Evolutionary conservation across 169 alveolate genomes (phyloP).

Genomic region (Plasmodium falciparum): DNA sequence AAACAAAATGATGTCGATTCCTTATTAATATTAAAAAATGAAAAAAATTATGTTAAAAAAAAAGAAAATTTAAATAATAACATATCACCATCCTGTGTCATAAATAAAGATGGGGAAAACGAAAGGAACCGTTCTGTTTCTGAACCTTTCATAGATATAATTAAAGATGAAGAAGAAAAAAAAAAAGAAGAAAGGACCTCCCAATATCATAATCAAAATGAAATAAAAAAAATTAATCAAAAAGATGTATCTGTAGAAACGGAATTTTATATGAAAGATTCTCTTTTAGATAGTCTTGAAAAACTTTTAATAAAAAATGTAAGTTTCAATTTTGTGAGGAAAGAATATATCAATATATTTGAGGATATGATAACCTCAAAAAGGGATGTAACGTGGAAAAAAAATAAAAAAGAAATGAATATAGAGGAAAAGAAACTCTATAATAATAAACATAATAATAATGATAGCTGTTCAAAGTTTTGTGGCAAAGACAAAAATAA

Average conservation of each 20-base stretch:
- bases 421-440: background rate
- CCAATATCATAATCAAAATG: background rate
- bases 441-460: background rate
- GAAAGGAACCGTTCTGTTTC: too few relatives aligned
- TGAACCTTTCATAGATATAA: too few relatives aligned
- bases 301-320: background rate
- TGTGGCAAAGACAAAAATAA: too few relatives aligned
- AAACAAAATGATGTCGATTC: too few relatives aligned
- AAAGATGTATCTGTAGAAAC: constrained; percentile 5
- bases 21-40: too few relatives aligned
- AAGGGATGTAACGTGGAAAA: background rate
- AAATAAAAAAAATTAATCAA: background rate
- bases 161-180: too few relatives aligned
- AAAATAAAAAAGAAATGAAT: background rate
- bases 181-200: too few relatives aligned
- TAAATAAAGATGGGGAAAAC: too few relatives aligned
- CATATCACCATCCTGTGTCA: too few relatives aligned
- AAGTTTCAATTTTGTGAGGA: background rate
- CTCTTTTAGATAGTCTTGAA: background rate
- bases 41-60: too few relatives aligned
- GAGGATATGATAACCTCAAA: background rate
- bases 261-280: background rate
- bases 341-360: background rate
- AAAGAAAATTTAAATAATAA: too few relatives aligned
- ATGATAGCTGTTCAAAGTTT: background rate